Evolutionary conservation across 306 rosid genomes (phyloP), one percentile per base, ranked within the genome.

Genomic region (Purshia tridentata): DNA sequence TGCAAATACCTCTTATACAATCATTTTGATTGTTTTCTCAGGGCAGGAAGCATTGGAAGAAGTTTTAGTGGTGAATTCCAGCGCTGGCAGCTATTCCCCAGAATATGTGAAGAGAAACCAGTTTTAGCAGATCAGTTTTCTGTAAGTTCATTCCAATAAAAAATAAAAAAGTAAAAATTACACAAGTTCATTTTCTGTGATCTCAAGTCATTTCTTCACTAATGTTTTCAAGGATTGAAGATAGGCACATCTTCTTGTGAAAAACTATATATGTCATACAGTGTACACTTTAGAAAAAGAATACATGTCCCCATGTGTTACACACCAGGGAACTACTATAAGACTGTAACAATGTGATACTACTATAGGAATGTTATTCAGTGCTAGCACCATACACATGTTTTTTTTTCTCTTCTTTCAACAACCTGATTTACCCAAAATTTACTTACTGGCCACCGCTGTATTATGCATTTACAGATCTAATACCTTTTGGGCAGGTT

Each of bases 21-120:
- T 63, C 42, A 22, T 56, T 65, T 74, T 67, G 23, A 65, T 73
- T 58, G 49, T 35, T 48, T 54, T 67, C 73, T 51, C 85, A 93
- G 98, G 65, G 81, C 89, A 37, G 98, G 98, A 88, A 91, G 94
- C 88, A 93, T 93, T 40, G 98, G 97, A 49, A 89, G 97, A 88
- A 85, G 94, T 82, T 86, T 79, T 70, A 81, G 66, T 80, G 98
- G 98, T 41, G 92, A 91, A 65, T 93, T 93, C 84, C 97, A 93
- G 86, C 90, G 98, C 41, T 93, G 88, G 96, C 97, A 93, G 77
- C 77, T 93, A 55, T 88, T 86, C 79, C 93, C 97, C n/a, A 72
- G 47, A 74, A 60, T 4, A 55, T 93, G 94, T 56, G 89, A 93
- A 82, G 98, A 91, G 58, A 91, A 88, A 73, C 94, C 98, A 54